Base-by-base conservation (phyloP, 2,329 filamentous ascomycete species). In the Phaeophleospora eucalypticola region DNA sequence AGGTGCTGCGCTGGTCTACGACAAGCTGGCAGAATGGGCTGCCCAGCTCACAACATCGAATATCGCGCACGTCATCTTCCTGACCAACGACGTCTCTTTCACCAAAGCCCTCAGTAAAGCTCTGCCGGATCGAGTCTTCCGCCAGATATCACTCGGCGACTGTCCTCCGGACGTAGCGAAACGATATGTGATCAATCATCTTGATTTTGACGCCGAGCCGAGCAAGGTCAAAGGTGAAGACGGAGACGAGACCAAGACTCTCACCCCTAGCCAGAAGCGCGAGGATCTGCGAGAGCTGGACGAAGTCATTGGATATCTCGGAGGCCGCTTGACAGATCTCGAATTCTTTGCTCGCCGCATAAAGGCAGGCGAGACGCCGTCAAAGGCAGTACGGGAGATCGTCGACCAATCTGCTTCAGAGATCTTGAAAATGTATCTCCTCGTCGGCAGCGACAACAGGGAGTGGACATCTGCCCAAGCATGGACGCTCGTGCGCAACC, bases 301-400 rank as follows among this genome's bases (percentile, higher is more conserved):
- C 60, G 77, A 77, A 20, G 90, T 87, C 57, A 94, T 97, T 54
- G 79, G 83, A 20, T 79, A 83, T 0, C 78, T 98, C 1, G 93
- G 93, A 17, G 93, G 93, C 2, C 87, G 93, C 3, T 77, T 98
- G n/a, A 95, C 89, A 0, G 93, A 98, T 62, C 82, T 98, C 16
- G 91, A 97, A 64, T 94, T 93, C 62, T 81, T 98, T 36, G 86
- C 90, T n/a, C 82, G 91, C 29, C 80, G 93, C 15, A 86, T 98
- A 58, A 88, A 89, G 68, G 82, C 86, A 1, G 91, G 93, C 14
- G 89, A 96, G 65, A 85, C 79, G 2, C 93, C 93, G 0, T 79
- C 77, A 53, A 78, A 85, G 57, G 93, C 93, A 2, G 84, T 96
- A 2, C 75, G 82, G 17, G 89, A 95, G 54, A 97, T 98, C 52